Evolutionary conservation across 2,329 filamentous ascomycete genomes (phyloP).

Genomic region (Botryotinia calthae): DNA sequence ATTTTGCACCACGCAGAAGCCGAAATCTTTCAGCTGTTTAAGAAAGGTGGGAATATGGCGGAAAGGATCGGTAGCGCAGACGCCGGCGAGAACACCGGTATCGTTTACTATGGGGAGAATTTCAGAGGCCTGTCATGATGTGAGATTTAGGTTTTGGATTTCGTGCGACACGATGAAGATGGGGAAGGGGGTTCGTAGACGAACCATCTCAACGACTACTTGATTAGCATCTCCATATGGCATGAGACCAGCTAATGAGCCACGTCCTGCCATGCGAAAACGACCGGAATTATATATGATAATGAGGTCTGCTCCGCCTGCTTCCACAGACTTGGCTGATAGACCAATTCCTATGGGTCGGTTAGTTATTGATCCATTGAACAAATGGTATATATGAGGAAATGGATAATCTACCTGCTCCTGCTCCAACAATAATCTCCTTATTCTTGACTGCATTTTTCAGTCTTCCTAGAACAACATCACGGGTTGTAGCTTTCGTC

Average conservation of each 20-base stretch:
- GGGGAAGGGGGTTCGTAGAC: not conserved
- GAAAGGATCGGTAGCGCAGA: slow-evolving; percentile 70
- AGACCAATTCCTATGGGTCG: slow-evolving; percentile 57
- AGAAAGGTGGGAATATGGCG: slow-evolving; percentile 60
- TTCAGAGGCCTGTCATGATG: slow-evolving; percentile 50
- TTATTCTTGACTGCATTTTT: slow-evolving; percentile 53
- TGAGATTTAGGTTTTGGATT: not conserved
- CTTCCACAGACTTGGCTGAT: slow-evolving; percentile 68
- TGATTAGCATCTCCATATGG: slow-evolving; percentile 70
- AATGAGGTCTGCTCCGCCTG: slow-evolving; percentile 66
- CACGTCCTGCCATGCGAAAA: slow-evolving; percentile 70
- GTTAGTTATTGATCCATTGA: not conserved
- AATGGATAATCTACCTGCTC: slow-evolving; percentile 47
- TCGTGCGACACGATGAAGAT: too few species aligned
- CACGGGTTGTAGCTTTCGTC: slow-evolving; percentile 56
- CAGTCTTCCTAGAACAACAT: slow-evolving; percentile 55
- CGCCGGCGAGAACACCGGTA: slow-evolving; percentile 66
- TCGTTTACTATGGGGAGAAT: slow-evolving; percentile 62
- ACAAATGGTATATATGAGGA: not conserved
- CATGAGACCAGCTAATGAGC: slow-evolving; percentile 67
- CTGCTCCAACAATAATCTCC: slow-evolving; percentile 64
- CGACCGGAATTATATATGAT: slow-evolving; percentile 71
- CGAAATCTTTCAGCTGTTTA: slow-evolving; percentile 56
- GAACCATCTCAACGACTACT: slow-evolving; percentile 63
- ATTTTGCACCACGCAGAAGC: slow-evolving; percentile 70